Evolutionary conservation across 2,329 filamentous ascomycete species (phyloP), one percentile per base, ranked within the genome.

Genomic region (Graphiopsis chlorocephala): DNA sequence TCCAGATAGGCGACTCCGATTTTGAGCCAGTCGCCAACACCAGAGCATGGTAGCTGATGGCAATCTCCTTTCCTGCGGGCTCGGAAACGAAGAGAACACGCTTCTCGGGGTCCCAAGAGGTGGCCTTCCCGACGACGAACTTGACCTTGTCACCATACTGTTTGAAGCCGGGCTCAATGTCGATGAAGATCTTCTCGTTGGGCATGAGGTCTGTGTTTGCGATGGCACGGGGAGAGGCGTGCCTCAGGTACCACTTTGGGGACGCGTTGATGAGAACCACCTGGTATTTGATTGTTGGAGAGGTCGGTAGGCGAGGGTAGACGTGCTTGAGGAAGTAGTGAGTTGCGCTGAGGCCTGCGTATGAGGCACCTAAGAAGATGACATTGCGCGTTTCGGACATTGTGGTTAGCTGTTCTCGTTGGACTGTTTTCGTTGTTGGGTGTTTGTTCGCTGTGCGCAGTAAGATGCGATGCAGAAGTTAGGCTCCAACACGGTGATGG

Each of bases 271-370:
- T 77, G 23, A 85, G 75, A 50, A 80, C 79, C 58, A 87, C 74
- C 65, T 84, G 83, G 71, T 83, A 81, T 2, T 74, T 73, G 64
- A 62, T 42, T n/a, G 47, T 45, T 26, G 60, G 17, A 6, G 60
- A 62, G 60, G 17, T 66, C 3, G 83, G 80, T 8, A 84, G 47
- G 15, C 67, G 45, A 5, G 77, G 77, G 1, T 78, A 64, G 35
- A 77, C 76, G 74, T 85, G 82, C 65, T 81, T 81, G 23, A 85
- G 80, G 26, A 83, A 74, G 66, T 83, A 82, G 65, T 86, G 83
- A 1, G 83, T 80, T 3, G 75, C 78, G 1, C 80, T 81, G 5
- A 83, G 52, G 25, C 83, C 83, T 6, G 73, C 82, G 65, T 82
- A 85, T 4, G 82, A 84, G 23, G 78, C 82, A 17, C 83, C 83